These are phyloP conservation scores for Mortierella sp. DNA, from an alignment of 371 early-diverging fungal species.

Conservation along the genomic window DNA sequence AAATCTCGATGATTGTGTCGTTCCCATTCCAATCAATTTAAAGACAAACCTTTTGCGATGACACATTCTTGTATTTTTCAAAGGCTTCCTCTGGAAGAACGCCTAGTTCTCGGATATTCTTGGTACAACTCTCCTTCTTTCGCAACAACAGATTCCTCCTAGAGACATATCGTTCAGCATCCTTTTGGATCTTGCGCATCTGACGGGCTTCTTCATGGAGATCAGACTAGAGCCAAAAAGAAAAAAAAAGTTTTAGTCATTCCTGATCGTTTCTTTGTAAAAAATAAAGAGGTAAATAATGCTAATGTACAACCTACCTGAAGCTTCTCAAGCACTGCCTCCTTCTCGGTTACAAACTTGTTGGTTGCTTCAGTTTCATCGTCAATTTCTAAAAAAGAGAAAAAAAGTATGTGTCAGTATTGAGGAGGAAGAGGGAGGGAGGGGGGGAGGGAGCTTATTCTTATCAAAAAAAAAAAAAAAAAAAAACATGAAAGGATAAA, in stretches of 20 bases:
- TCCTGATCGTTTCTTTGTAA: slow-evolving; percentile 37
- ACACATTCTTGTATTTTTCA: slow-evolving; percentile 68
- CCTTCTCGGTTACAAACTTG: slow-evolving; percentile 43
- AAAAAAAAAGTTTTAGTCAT: slow-evolving; percentile 23
- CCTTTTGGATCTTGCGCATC: slow-evolving; percentile 67
- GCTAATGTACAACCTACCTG: slow-evolving; percentile 51
- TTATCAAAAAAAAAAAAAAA: slow-evolving; percentile 1
- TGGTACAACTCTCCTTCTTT: slow-evolving; percentile 87
- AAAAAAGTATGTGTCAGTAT: neutral
- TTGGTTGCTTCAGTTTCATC: slow-evolving; percentile 53
- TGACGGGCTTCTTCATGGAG: slow-evolving; percentile 56
- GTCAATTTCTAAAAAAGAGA: slow-evolving; percentile 46
- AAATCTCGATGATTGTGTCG: neutral
- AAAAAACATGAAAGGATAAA: neutral
- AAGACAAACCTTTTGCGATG: slow-evolving; percentile 61
- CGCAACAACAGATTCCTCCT: slow-evolving; percentile 79
- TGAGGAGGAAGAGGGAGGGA: too few relatives aligned
- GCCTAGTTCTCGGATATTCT: slow-evolving; percentile 94
- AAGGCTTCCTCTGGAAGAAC: slow-evolving; percentile 96
- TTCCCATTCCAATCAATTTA: neutral
- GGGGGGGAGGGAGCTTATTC: too few relatives aligned
- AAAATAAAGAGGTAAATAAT: neutral
- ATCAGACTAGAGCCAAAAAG: slow-evolving; percentile 45
- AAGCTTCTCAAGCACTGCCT: slow-evolving; percentile 62
- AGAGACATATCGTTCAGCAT: slow-evolving; percentile 80